Conservation (phyloP, 768 basidiomycete species). For the Sporobolomyces phaffii region DNA sequence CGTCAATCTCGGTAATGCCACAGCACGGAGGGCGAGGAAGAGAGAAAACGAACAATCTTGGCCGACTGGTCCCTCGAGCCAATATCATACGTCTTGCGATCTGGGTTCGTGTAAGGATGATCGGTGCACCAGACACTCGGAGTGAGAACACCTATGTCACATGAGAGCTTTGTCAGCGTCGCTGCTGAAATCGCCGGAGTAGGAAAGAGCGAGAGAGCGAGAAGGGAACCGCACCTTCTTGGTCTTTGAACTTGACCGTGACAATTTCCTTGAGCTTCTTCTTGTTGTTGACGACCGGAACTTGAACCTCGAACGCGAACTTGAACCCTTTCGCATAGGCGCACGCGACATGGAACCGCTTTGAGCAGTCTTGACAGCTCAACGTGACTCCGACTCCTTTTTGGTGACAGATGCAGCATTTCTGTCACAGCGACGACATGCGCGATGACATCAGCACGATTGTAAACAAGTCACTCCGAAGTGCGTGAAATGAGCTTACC, state of each 20-base stretch:
- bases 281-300: conserved; percentile 53
- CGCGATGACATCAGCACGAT: too few species aligned
- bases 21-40: background rate
- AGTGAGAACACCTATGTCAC: conserved; percentile 69
- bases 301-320: conserved; percentile 86
- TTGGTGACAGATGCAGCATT: conserved; percentile 67
- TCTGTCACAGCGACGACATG: conserved; percentile 53
- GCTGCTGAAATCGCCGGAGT: conserved; percentile 60
- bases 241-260: conserved; percentile 30
- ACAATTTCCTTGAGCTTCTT: conserved; percentile 14
- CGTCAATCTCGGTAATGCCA: background rate
- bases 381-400: conserved; percentile 66
- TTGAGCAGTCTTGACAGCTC: conserved; percentile 72
- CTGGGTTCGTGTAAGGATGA: conserved; percentile 56
- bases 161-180: conserved; percentile 37
- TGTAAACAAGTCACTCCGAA: too few species aligned
- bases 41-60: conserved; percentile 62
- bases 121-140: conserved; percentile 72
- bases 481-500: too few species aligned
- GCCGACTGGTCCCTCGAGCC: conserved; percentile 73
- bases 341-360: conserved; percentile 79
- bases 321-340: conserved; percentile 77
- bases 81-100: conserved; percentile 68
- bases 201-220: background rate
- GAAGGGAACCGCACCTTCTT: conserved; percentile 17